Conservation (phyloP, 2,329 filamentous ascomycete genomes). For the Lachnellula subtilissima region DNA sequence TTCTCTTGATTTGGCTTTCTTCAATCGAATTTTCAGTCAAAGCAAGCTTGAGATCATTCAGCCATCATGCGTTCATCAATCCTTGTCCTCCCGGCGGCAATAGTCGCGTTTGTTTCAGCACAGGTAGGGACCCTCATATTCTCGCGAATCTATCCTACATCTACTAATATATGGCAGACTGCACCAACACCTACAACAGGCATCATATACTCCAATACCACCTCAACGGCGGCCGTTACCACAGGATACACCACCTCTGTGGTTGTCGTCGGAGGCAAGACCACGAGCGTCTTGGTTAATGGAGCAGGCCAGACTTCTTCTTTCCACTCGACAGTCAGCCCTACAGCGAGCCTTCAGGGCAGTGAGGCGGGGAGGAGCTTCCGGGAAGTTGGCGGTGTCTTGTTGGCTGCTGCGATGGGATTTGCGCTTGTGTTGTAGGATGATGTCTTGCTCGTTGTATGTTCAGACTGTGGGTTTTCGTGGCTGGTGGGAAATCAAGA, state of each 20-base stretch:
- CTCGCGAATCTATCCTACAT: neutral
- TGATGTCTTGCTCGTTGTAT: neutral
- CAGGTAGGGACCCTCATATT: neutral
- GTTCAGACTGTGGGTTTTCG: too few relatives aligned
- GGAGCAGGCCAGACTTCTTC: neutral
- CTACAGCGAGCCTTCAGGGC: neutral
- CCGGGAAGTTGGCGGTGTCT: neutral
- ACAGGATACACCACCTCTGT: too few relatives aligned
- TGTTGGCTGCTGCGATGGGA: neutral
- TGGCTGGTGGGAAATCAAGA: too few relatives aligned
- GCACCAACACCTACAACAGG: neutral
- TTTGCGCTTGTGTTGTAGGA: neutral
- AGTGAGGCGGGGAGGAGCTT: neutral
- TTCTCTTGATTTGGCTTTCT: too few relatives aligned
- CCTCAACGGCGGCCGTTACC: neutral
- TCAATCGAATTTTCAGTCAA: neutral
- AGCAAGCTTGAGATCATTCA: neutral
- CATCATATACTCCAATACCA: neutral
- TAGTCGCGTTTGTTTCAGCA: neutral
- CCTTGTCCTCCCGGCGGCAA: conserved; percentile 1
- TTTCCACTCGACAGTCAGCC: neutral
- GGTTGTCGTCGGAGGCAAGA: neutral
- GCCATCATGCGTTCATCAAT: conserved; percentile 4
- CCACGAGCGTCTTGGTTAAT: neutral
- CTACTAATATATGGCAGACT: neutral